phyloP scores from a whole-genome alignment of 2,329 filamentous ascomycete genomes.

The Zymoseptoria brevis region DNA sequence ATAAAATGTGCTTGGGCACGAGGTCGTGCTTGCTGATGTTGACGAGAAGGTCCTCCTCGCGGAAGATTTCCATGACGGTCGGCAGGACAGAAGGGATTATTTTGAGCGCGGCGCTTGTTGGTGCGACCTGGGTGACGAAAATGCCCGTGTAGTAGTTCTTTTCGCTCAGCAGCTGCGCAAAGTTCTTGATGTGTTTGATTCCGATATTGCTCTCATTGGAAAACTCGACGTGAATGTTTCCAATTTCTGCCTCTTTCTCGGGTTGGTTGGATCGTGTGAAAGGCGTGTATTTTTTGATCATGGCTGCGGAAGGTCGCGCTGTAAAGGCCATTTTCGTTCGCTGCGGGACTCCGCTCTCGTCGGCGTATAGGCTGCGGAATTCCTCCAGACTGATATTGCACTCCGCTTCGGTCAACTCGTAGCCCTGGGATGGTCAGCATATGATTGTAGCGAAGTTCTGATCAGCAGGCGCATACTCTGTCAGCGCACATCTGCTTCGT shows the following conservation, averaged over 20 bases:
- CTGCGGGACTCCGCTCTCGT: conserved; percentile 67
- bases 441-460: background rate
- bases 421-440: conserved; percentile 56
- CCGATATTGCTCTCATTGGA: conserved; percentile 71
- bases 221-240: conserved; percentile 91
- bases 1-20: conserved; percentile 84
- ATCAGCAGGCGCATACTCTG: conserved; percentile 50
- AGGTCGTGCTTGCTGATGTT: conserved; percentile 98
- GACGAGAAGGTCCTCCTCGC: conserved; percentile 90
- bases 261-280: conserved; percentile 57
- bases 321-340: conserved; percentile 81
- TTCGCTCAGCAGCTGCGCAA: conserved; percentile 71
- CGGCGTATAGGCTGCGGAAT: conserved; percentile 66
- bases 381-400: conserved; percentile 76
- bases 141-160: conserved; percentile 85
- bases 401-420: conserved; percentile 84
- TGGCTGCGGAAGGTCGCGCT: conserved; percentile 71
- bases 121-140: conserved; percentile 73
- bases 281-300: conserved; percentile 77
- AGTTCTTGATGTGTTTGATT: conserved; percentile 84
- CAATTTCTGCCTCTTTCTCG: conserved; percentile 54
- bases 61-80: conserved; percentile 85
- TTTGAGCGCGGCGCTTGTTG: conserved; percentile 82
- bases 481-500: conserved; percentile 92
- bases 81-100: conserved; percentile 70